Base-by-base conservation (phyloP, 495 filamentous ascomycete genomes). In the Xylaria nigripes region DNA sequence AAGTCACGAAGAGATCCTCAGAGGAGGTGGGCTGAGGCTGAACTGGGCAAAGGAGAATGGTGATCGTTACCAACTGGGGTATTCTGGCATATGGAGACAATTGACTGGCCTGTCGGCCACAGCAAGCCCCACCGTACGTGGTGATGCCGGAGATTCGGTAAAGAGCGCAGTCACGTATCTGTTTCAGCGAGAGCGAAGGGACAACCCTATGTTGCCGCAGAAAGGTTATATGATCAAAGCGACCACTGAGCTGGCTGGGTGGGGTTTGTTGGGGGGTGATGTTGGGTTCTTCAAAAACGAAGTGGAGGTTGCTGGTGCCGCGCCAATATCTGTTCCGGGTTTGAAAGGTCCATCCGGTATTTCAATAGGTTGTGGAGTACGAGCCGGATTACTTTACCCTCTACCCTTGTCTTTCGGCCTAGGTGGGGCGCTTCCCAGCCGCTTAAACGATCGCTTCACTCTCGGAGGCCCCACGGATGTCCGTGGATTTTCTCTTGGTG, bases 381-480 rank as follows among this genome's bases (percentile, higher is more conserved):
- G 80, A 41, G 66, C 72, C 0, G 81, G 81, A 19, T 15, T 92
- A 66, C 63, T 83, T 23, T 80, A 76, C 56, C 81, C 81, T 15
- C 62, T 83, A 15, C 68, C 74, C n/a, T 46, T 69, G 10, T 76
- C 76, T 1, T 81, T 89, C 49, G 82, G 79, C 10, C 65, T 86
- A 24, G 72, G 75, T 19, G 78, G 76, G 57, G 59, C 81, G 68
- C 27, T 76, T 29, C 81, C 86, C 2, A 91, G 88, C 47, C 81
- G 88, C 23, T 78, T 96, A 58, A 96, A 92, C 69, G 93, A 98
- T 68, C 90, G 93, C 27, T 97, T 98, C 76, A 81, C 86, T 48
- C 88, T 98, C 36, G 93, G 93, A 43, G 93, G 94, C 0, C 91
- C 93, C 0, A 95, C 90, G 19, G 90, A 95, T 65, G 89, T 98